Conservation (phyloP, 2,329 filamentous ascomycete genomes). For the Fusarium algeriense region DNA sequence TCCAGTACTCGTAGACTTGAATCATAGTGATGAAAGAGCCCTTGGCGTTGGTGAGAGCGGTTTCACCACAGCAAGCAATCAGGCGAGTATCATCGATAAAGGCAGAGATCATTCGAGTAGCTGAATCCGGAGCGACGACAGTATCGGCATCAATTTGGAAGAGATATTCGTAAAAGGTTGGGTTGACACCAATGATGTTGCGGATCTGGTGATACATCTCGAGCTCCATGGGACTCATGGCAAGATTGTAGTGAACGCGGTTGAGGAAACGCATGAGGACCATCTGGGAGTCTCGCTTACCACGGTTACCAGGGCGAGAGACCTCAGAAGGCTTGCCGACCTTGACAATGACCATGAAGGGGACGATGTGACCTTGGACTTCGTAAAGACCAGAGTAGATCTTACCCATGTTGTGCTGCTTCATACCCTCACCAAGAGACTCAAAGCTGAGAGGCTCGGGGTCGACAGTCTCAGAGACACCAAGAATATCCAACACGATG, state of each 20-base stretch:
- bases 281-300: constrained; percentile 99
- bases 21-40: constrained; percentile 98
- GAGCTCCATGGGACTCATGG: constrained; percentile 96
- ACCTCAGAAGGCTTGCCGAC: constrained; percentile 98
- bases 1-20: constrained; percentile 99
- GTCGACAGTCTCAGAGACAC: constrained; percentile 92
- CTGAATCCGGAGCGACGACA: constrained; percentile 88
- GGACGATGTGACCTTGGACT: constrained; percentile 97
- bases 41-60: constrained; percentile 91
- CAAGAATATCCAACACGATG: constrained; percentile 96
- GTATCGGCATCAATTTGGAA: constrained; percentile 98
- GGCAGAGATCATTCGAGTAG: constrained; percentile 89
- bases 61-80: constrained; percentile 96
- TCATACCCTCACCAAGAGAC: constrained; percentile 92
- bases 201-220: constrained; percentile 99
- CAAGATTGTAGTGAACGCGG: constrained; percentile 95
- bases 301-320: constrained; percentile 93
- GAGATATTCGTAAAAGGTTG: constrained; percentile 97
- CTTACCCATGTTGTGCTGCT: constrained; percentile 99
- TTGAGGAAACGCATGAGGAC: constrained; percentile 99
- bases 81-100: constrained; percentile 93
- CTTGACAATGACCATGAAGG: constrained; percentile 97
- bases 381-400: constrained; percentile 98
- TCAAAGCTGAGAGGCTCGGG: constrained; percentile 97
- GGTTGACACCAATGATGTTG: constrained; percentile 98